Percentiles rank a stretch among this genome's conserved stretches.
Conservation (phyloP, 2,329 filamentous ascomycete species). For the Orbilia oligospora region DNA sequence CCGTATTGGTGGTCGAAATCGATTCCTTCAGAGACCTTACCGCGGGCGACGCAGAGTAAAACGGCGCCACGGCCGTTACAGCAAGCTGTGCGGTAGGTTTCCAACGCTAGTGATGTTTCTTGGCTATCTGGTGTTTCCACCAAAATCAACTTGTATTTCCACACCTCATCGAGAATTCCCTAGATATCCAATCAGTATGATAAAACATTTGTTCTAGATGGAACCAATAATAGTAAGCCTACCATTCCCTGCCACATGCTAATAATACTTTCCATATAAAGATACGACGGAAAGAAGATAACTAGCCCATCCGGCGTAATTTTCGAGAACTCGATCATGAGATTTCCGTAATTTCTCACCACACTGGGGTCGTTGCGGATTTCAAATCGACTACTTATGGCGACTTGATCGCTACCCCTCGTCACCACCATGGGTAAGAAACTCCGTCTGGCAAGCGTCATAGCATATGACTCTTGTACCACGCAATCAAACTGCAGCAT, state of each 20-base stretch:
- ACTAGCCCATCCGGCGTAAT: conserved; percentile 97
- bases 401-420: conserved; percentile 90
- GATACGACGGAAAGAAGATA: conserved; percentile 98
- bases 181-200: conserved; percentile 17
- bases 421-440: conserved; percentile 99
- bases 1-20: conserved; percentile 99
- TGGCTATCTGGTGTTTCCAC: conserved; percentile 98
- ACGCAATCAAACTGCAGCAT: conserved; percentile 96
- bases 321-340: conserved; percentile 94
- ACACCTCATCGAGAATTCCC: conserved; percentile 94
- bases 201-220: neutral
- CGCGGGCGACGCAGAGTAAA: conserved; percentile 92
- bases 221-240: conserved; percentile 3
- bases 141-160: conserved; percentile 98
- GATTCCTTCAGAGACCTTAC: conserved; percentile 97
- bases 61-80: conserved; percentile 96
- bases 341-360: conserved; percentile 94
- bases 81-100: conserved; percentile 97
- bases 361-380: conserved; percentile 95
- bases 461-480: conserved; percentile 95
- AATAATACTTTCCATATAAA: conserved; percentile 99
- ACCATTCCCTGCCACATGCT: conserved; percentile 98
- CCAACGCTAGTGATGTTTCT: conserved; percentile 93
- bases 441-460: conserved; percentile 94
- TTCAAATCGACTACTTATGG: conserved; percentile 93